Conservation (phyloP, 1,284 basidiomycete genomes). For the Cutaneotrichosporon sp. region DNA sequence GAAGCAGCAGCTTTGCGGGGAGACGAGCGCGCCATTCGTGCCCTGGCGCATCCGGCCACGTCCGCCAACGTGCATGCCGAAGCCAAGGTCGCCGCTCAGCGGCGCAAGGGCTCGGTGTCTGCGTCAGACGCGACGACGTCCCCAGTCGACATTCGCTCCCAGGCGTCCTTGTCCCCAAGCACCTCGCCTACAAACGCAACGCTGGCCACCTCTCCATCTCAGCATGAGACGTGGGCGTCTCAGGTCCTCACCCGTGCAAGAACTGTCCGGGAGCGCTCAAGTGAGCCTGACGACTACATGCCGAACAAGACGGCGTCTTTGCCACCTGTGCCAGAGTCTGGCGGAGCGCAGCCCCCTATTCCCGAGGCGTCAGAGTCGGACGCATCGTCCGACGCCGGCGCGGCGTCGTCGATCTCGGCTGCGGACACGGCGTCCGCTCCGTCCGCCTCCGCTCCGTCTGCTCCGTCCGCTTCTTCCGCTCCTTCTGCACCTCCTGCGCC, state of each 20-base stretch:
- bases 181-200: neutral
- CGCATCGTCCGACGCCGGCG: too few species aligned
- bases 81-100: neutral
- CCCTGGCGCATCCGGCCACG: neutral
- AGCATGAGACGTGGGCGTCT: conserved; percentile 11
- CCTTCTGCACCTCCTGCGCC: neutral
- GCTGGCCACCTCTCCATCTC: conserved; percentile 12
- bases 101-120: neutral
- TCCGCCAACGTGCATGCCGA: neutral
- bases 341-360: conserved; percentile 25
- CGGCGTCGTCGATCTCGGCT: neutral
- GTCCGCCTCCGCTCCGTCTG: neutral
- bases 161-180: neutral
- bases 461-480: neutral
- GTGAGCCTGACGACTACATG: conserved; percentile 18
- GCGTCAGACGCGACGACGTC: neutral
- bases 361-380: conserved; percentile 10
- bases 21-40: neutral
- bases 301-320: conserved; percentile 20
- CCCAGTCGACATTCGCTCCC: neutral
- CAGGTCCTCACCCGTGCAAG: conserved; percentile 19
- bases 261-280: conserved; percentile 11
- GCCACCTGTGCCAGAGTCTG: conserved; percentile 48
- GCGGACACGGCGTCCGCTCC: neutral
- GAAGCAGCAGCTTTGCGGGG: neutral